Evolutionary conservation across 306 rosid species (phyloP).

Genomic region (Prunus fruticosa): DNA sequence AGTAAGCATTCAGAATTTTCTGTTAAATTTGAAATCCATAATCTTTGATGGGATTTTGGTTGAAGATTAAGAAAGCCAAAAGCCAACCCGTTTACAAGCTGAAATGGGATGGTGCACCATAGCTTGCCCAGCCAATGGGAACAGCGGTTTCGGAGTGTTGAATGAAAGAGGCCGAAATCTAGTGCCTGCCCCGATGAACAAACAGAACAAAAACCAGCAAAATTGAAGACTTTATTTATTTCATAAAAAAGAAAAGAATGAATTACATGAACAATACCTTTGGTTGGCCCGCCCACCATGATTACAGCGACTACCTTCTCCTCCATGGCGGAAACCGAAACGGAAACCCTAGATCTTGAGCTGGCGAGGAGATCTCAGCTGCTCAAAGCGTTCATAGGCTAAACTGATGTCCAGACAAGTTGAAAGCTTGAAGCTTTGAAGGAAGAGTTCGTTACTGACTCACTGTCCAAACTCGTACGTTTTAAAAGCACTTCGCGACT

Average conservation of each 20-base stretch:
- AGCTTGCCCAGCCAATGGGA: constrained; percentile 95
- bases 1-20: background rate
- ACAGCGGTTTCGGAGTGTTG: constrained; percentile 93
- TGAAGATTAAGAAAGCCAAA: constrained; percentile 1
- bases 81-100: constrained; percentile 85
- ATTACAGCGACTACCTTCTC: constrained; percentile 93
- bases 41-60: background rate
- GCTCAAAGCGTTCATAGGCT: background rate
- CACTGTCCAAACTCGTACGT: background rate
- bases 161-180: constrained; percentile 98
- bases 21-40: background rate
- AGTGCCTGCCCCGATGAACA: constrained; percentile 59
- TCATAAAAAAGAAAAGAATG: background rate
- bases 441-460: background rate
- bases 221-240: background rate
- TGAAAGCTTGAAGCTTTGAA: constrained; percentile 8
- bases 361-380: background rate
- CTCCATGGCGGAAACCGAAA: constrained; percentile 41
- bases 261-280: constrained; percentile 46
- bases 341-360: constrained; percentile 34
- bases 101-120: constrained; percentile 96
- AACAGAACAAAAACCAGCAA: constrained; percentile 16
- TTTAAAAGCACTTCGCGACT: background rate
- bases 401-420: background rate
- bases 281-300: constrained; percentile 98